Conservation (phyloP, 345 rosid species). For the Linum trigynum region DNA sequence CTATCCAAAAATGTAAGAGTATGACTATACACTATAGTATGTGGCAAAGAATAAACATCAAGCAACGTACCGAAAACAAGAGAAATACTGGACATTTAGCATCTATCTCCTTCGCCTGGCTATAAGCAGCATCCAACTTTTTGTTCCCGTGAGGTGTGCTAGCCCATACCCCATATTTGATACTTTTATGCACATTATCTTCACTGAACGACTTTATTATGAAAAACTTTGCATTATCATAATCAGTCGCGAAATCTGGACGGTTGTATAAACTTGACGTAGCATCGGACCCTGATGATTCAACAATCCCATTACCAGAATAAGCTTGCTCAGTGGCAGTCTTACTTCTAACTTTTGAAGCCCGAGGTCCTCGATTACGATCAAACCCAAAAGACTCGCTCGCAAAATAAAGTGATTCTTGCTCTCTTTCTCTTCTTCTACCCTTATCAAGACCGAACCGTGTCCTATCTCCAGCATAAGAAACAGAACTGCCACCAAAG, state of each 20-base stretch:
- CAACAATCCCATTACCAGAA: constrained; percentile 26
- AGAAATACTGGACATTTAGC: constrained; percentile 48
- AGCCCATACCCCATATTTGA: constrained; percentile 65
- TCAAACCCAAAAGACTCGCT: constrained; percentile 41
- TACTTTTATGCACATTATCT: constrained; percentile 71
- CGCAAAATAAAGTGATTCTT: constrained; percentile 27
- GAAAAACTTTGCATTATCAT: constrained; percentile 55
- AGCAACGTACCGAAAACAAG: constrained; percentile 45
- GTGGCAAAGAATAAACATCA: neutral
- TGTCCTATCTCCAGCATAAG: constrained; percentile 30
- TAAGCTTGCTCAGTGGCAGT: constrained; percentile 23
- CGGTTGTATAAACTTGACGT: constrained; percentile 20
- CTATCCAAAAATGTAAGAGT: no score
- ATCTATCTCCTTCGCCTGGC: constrained; percentile 42
- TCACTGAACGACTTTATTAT: constrained; percentile 73
- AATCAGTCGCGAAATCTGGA: constrained; percentile 42
- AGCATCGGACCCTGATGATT: constrained; percentile 25
- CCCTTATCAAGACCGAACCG: constrained; percentile 35
- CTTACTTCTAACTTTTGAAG: constrained; percentile 46
- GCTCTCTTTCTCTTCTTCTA: constrained; percentile 38
- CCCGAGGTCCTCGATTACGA: constrained; percentile 61
- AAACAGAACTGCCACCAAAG: constrained; percentile 19
- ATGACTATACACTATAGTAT: no score
- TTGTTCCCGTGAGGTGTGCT: constrained; percentile 74
- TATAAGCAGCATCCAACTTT: constrained; percentile 58